Conservation (phyloP, 2,329 filamentous ascomycete species). For the Coniella lustricola region DNA sequence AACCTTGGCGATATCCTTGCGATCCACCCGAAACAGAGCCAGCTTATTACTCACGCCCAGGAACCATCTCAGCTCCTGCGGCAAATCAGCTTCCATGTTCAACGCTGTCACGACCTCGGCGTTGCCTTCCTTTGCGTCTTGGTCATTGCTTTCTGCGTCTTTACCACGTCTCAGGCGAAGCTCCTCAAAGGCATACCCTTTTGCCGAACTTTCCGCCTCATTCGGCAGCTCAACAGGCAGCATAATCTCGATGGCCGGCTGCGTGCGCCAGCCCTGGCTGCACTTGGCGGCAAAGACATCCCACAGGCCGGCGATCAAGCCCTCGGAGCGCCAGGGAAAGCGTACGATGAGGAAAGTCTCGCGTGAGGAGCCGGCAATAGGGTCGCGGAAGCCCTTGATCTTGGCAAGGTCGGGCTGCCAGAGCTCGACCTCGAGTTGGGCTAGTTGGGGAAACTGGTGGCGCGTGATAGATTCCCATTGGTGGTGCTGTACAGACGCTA, state of each 20-base stretch:
- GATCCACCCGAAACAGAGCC: constrained; percentile 62
- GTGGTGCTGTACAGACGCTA: too few species aligned
- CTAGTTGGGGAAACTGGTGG: constrained; percentile 61
- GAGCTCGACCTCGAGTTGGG: constrained; percentile 59
- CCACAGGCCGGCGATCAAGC: constrained; percentile 37
- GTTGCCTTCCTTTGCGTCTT: constrained; percentile 47
- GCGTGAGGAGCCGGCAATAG: constrained; percentile 34
- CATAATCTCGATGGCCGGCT: constrained; percentile 57
- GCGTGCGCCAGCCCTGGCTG: constrained; percentile 37
- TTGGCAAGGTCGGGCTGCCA: constrained; percentile 62
- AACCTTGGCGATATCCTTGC: constrained; percentile 49
- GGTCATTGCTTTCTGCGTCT: too few species aligned
- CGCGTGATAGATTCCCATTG: constrained; percentile 67
- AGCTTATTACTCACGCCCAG: constrained; percentile 61
- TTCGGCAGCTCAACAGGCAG: constrained; percentile 59
- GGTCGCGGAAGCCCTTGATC: constrained; percentile 39
- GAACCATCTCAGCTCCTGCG: constrained; percentile 56
- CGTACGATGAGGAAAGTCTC: constrained; percentile 58
- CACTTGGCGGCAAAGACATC: constrained; percentile 44
- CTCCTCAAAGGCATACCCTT: constrained; percentile 52
- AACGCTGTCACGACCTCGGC: constrained; percentile 48
- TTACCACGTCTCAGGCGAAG: constrained; percentile 28
- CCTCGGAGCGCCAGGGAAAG: constrained; percentile 54
- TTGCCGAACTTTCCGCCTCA: constrained; percentile 46
- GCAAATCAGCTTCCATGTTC: constrained; percentile 51